phyloP scores from a whole-genome alignment of 2,329 filamentous ascomycete genomes.

The Colletotrichum musicola region DNA sequence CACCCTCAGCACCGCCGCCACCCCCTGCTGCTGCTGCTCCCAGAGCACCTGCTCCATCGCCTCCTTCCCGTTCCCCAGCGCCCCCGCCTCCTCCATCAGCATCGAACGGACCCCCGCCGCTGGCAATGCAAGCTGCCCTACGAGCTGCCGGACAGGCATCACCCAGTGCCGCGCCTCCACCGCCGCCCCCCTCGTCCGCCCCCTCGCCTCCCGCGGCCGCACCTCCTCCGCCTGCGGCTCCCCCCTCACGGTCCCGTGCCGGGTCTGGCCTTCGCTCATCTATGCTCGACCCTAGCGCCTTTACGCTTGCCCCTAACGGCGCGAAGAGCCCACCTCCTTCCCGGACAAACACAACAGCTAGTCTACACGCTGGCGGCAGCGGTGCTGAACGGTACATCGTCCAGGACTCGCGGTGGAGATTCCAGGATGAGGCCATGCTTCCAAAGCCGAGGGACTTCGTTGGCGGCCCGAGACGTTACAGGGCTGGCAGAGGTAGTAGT shows the following conservation, averaged over 20 bases:
- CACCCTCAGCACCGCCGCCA: conserved; percentile 54
- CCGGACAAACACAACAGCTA: conserved; percentile 47
- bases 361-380: conserved; percentile 22
- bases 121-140: conserved; percentile 59
- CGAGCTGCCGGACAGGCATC: conserved; percentile 58
- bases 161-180: conserved; percentile 52
- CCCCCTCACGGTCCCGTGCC: conserved; percentile 53
- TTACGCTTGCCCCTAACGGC: conserved; percentile 78
- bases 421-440: conserved; percentile 83
- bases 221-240: conserved; percentile 48
- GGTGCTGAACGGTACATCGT: conserved; percentile 66
- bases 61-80: conserved; percentile 51
- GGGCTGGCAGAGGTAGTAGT: conserved; percentile 92
- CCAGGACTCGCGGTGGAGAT: conserved; percentile 86
- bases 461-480: conserved; percentile 81
- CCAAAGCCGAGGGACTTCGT: conserved; percentile 87
- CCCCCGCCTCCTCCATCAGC: conserved; percentile 52
- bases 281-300: conserved; percentile 81
- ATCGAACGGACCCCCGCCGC: conserved; percentile 49
- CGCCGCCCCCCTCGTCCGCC: conserved; percentile 51
- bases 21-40: conserved; percentile 57
- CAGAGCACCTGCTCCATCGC: conserved; percentile 50
- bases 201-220: conserved; percentile 57
- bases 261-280: conserved; percentile 66
- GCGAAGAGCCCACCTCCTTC: conserved; percentile 63